phyloP scores from a whole-genome alignment of 345 rosid genomes.

The Populus alba region DNA sequence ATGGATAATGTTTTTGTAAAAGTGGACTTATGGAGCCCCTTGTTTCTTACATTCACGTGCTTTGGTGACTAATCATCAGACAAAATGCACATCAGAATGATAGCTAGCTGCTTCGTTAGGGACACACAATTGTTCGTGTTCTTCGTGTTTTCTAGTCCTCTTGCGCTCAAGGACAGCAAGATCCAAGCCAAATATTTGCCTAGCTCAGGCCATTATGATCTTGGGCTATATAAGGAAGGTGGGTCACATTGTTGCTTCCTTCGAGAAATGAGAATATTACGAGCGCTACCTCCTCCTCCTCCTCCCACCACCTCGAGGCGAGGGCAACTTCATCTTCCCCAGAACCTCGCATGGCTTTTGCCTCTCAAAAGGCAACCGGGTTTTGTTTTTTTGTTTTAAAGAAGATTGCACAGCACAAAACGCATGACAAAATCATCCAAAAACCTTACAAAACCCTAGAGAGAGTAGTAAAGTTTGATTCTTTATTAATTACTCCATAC shows the following conservation, averaged over 20 bases:
- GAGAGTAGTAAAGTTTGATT: slow-evolving; percentile 3
- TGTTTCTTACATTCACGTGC: slow-evolving; percentile 26
- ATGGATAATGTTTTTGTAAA: background rate
- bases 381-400: background rate
- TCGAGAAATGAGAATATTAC: background rate
- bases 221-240: slow-evolving; percentile 10
- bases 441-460: slow-evolving; percentile 17
- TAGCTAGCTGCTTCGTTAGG: background rate
- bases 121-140: slow-evolving; percentile 2
- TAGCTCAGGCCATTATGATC: slow-evolving; percentile 8
- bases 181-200: slow-evolving; percentile 22
- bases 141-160: background rate
- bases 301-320: background rate
- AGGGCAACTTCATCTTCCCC: background rate
- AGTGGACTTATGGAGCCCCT: slow-evolving; percentile 17
- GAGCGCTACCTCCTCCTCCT: background rate
- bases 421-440: slow-evolving; percentile 18
- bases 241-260: slow-evolving; percentile 22
- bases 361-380: background rate
- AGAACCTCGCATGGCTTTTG: background rate
- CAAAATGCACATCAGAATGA: slow-evolving; percentile 23
- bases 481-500: slow-evolving; percentile 17
- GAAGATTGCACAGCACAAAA: slow-evolving; percentile 4
- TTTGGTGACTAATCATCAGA: slow-evolving; percentile 43
- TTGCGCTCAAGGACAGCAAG: slow-evolving; percentile 17